Percentiles rank a stretch among this genome's conserved stretches.
Conservation (phyloP, 441 rosid species). For the Isatis lusitanica region DNA sequence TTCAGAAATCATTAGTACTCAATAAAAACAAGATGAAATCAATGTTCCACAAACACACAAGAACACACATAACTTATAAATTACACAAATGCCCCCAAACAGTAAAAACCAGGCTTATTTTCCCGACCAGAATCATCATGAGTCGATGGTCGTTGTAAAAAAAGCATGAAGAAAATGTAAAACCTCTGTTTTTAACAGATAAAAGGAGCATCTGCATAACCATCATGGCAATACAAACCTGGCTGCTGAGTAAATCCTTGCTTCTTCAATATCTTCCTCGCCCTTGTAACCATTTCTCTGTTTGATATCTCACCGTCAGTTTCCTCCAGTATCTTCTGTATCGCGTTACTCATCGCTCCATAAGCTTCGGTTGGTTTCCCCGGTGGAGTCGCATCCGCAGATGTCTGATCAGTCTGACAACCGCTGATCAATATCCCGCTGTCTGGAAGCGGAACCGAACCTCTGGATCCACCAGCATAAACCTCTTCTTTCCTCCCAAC, state of each 20-base stretch:
- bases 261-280: slow-evolving; percentile 61
- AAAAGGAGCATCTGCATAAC: slow-evolving; percentile 53
- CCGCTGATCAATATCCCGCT: slow-evolving; percentile 83
- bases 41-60: slow-evolving; percentile 24
- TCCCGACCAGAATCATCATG: slow-evolving; percentile 18
- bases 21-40: not conserved
- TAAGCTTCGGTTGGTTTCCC: slow-evolving; percentile 70
- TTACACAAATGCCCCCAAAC: slow-evolving; percentile 30
- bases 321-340: slow-evolving; percentile 68
- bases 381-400: slow-evolving; percentile 94
- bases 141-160: slow-evolving; percentile 14
- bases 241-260: slow-evolving; percentile 92
- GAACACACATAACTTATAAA: slow-evolving; percentile 12
- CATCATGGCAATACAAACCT: slow-evolving; percentile 77
- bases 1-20: not conserved
- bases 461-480: slow-evolving; percentile 69
- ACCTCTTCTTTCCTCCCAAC: slow-evolving; percentile 70
- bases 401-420: slow-evolving; percentile 87
- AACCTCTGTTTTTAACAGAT: slow-evolving; percentile 39
- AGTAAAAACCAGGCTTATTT: slow-evolving; percentile 21
- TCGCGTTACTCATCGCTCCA: slow-evolving; percentile 91
- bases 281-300: slow-evolving; percentile 58
- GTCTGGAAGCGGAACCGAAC: slow-evolving; percentile 54
- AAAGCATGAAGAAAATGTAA: not conserved
- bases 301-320: slow-evolving; percentile 60